These are phyloP conservation scores for Drosera capensis DNA, from an alignment of 148 eudicot species.

Conservation along the genomic window DNA sequence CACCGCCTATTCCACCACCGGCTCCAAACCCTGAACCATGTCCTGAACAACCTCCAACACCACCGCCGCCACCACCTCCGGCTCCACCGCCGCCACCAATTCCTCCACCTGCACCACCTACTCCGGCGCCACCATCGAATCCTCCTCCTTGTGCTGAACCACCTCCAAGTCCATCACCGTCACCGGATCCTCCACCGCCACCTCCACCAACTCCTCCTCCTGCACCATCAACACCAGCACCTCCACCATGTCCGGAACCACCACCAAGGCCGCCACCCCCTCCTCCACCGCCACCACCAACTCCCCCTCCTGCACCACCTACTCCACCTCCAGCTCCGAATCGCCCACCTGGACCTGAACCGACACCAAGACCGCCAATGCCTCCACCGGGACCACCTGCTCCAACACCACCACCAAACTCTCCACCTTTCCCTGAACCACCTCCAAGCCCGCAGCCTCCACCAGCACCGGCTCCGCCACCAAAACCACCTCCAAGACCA, in stretches of 20 bases:
- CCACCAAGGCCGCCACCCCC: too few relatives aligned
- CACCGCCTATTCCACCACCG: conserved; percentile 3
- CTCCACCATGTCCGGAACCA: too few relatives aligned
- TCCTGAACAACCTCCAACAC: conserved; percentile 3
- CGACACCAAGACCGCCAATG: neutral
- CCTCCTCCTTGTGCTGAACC: neutral
- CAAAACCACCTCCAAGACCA: neutral
- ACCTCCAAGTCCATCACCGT: neutral
- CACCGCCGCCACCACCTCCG: conserved; percentile 1
- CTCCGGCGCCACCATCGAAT: neutral
- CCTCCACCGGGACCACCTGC: neutral
- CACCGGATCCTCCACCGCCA: neutral
- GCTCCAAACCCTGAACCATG: too few relatives aligned
- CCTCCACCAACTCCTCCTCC: neutral
- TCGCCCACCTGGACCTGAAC: neutral
- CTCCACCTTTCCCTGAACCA: neutral
- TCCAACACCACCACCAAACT: neutral
- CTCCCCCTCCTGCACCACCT: neutral
- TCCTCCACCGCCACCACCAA: neutral
- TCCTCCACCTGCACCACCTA: neutral
- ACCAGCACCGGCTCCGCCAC: neutral
- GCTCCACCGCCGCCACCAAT: conserved; percentile 3
- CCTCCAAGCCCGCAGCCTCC: neutral
- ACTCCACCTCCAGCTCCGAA: neutral
- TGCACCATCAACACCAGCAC: neutral